phyloP scores from a whole-genome alignment of 2,329 filamentous ascomycete species.

The Ascomycota sp. region DNA sequence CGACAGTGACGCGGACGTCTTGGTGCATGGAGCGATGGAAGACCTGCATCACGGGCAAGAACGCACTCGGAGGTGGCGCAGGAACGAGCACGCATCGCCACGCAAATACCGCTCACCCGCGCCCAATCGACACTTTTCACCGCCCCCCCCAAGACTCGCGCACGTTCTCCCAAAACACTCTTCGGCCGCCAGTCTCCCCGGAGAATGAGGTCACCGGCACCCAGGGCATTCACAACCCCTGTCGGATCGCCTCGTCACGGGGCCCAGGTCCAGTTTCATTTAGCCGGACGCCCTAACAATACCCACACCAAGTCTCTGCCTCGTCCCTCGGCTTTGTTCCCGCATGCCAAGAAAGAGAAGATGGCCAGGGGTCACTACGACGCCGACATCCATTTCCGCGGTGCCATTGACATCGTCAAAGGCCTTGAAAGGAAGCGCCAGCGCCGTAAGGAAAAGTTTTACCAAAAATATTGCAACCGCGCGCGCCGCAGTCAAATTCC shows the following conservation, averaged over 20 bases:
- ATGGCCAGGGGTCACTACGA: conserved; percentile 12
- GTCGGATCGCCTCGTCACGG: conserved; percentile 18
- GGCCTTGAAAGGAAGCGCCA: conserved; percentile 87
- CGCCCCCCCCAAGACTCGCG: not conserved
- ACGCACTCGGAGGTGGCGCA: conserved; percentile 24
- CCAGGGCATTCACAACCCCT: conserved; percentile 11
- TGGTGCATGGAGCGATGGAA: conserved; percentile 54
- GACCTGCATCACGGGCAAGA: conserved; percentile 40
- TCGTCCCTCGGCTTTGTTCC: conserved; percentile 53
- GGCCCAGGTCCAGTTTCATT: conserved; percentile 16
- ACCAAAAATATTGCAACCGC: conserved; percentile 74
- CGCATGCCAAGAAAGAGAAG: conserved; percentile 24
- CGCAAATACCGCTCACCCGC: conserved; percentile 23
- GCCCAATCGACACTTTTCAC: conserved; percentile 3
- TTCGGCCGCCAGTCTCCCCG: conserved; percentile 7
- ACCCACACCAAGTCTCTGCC: conserved; percentile 76
- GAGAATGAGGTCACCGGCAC: conserved; percentile 1
- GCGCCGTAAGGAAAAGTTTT: conserved; percentile 79
- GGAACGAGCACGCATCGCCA: conserved; percentile 25
- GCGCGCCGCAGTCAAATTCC: conserved; percentile 46
- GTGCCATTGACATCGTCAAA: conserved; percentile 95
- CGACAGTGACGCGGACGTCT: conserved; percentile 47
- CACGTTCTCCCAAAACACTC: conserved; percentile 1
- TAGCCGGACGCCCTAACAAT: conserved; percentile 39
- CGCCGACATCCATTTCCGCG: conserved; percentile 49